Evolutionary conservation across 495 filamentous ascomycete genomes (phyloP).

Genomic region (Neurospora pannonica): DNA sequence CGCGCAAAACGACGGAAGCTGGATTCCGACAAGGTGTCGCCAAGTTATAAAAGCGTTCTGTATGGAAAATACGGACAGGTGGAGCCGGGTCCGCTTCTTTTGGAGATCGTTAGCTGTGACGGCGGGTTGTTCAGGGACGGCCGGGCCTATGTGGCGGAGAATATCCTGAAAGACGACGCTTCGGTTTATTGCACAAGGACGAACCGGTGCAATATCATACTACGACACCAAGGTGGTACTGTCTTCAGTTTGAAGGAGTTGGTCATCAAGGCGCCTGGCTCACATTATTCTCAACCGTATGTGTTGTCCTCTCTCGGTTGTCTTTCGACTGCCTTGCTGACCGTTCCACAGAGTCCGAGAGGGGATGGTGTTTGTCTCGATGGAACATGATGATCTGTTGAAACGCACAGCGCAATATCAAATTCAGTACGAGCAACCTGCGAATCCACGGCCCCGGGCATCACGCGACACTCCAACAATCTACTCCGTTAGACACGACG

Average conservation of each 20-base stretch:
- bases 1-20: constrained; percentile 67
- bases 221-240: constrained; percentile 67
- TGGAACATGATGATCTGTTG: constrained; percentile 68
- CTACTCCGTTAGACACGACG: constrained; percentile 36
- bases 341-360: constrained; percentile 61
- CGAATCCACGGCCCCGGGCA: neutral
- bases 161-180: constrained; percentile 70
- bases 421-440: constrained; percentile 50
- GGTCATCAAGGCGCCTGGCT: constrained; percentile 76
- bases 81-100: constrained; percentile 64
- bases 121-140: constrained; percentile 65
- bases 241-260: constrained; percentile 76
- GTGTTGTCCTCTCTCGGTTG: constrained; percentile 25
- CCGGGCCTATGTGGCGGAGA: constrained; percentile 58
- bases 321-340: constrained; percentile 11
- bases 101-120: constrained; percentile 85
- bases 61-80: constrained; percentile 82
- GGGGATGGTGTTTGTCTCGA: constrained; percentile 87
- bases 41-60: constrained; percentile 49
- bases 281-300: constrained; percentile 78
- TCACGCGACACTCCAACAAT: constrained; percentile 26
- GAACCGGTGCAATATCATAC: constrained; percentile 71
- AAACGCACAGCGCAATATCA: constrained; percentile 66
- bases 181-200: constrained; percentile 85
- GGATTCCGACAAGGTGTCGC: constrained; percentile 47